phyloP scores from a whole-genome alignment of 1,284 basidiomycete species.

The Cystobasidiaceae sp. region DNA sequence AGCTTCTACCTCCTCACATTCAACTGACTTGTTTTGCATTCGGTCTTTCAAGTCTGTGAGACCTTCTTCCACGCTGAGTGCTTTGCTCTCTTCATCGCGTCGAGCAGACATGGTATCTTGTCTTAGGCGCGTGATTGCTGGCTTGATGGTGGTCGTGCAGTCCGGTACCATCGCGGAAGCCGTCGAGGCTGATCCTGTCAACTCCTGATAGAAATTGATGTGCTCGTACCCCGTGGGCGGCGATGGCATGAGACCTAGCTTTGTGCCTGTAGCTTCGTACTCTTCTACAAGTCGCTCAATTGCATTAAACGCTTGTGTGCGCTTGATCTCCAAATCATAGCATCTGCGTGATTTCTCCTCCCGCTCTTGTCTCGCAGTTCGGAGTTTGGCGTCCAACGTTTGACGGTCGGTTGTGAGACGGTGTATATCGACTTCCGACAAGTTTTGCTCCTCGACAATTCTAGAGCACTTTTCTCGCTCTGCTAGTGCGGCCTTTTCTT shows the following conservation, averaged over 20 bases:
- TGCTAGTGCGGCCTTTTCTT: slow-evolving; percentile 29
- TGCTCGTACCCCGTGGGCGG: slow-evolving; percentile 37
- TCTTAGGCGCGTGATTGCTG: slow-evolving; percentile 36
- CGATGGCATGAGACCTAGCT: slow-evolving; percentile 35
- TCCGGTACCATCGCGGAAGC: slow-evolving; percentile 37
- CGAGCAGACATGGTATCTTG: slow-evolving; percentile 27
- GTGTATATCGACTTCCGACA: slow-evolving; percentile 40
- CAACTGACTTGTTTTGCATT: slow-evolving; percentile 27
- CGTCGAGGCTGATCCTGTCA: slow-evolving; percentile 37
- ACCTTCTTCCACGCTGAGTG: slow-evolving; percentile 33
- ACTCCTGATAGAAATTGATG: slow-evolving; percentile 40
- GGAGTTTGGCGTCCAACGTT: slow-evolving; percentile 14
- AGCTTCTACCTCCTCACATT: slow-evolving; percentile 36
- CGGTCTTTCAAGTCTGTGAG: slow-evolving; percentile 34
- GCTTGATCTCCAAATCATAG: slow-evolving; percentile 38
- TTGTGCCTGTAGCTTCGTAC: slow-evolving; percentile 37
- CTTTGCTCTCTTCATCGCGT: slow-evolving; percentile 31
- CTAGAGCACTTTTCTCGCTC: slow-evolving; percentile 33
- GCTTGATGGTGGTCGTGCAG: slow-evolving; percentile 38
- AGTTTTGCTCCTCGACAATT: slow-evolving; percentile 36
- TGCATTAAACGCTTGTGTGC: slow-evolving; percentile 31
- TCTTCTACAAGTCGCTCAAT: slow-evolving; percentile 31
- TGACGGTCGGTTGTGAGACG: slow-evolving; percentile 35
- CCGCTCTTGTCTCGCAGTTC: slow-evolving; percentile 5
- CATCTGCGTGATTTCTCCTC: slow-evolving; percentile 29